Evolutionary conservation across 257 asterid species (phyloP).

Genomic region (Solanum rostratum): DNA sequence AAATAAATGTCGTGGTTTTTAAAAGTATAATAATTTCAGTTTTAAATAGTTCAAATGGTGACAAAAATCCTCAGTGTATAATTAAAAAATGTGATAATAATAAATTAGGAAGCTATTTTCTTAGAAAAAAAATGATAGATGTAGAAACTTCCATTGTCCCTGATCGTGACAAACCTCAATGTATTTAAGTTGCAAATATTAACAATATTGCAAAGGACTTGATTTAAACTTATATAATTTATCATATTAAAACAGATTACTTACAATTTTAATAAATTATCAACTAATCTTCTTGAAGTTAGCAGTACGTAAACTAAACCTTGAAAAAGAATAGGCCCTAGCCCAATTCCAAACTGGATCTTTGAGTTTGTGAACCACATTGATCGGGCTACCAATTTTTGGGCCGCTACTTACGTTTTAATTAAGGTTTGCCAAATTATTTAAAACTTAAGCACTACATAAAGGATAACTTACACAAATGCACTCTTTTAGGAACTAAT

Average conservation of each 20-base stretch:
- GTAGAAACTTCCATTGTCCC: background rate
- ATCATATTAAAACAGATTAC: background rate
- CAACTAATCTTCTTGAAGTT: background rate
- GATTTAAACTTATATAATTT: background rate
- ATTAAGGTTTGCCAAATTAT: no score
- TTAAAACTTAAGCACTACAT: no score
- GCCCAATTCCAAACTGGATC: background rate
- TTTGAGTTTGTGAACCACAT: background rate
- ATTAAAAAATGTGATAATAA: no score
- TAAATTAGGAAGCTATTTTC: no score
- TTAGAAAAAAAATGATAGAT: background rate
- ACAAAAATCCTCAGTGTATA: no score
- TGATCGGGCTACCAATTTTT: background rate
- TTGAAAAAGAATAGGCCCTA: background rate
- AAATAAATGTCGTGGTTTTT: no score
- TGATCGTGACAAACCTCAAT: background rate
- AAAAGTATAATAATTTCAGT: no score
- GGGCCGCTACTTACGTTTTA: background rate
- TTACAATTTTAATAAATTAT: background rate
- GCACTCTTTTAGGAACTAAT: no score
- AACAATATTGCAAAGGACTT: background rate
- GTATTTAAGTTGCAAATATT: background rate
- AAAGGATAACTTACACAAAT: no score
- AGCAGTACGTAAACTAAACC: background rate
- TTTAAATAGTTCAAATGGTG: no score